Percentiles rank a stretch among this genome's conserved stretches.
Conservation (phyloP, 352 stramenopile species). For the Phytopythium cucurbitacearum region DNA sequence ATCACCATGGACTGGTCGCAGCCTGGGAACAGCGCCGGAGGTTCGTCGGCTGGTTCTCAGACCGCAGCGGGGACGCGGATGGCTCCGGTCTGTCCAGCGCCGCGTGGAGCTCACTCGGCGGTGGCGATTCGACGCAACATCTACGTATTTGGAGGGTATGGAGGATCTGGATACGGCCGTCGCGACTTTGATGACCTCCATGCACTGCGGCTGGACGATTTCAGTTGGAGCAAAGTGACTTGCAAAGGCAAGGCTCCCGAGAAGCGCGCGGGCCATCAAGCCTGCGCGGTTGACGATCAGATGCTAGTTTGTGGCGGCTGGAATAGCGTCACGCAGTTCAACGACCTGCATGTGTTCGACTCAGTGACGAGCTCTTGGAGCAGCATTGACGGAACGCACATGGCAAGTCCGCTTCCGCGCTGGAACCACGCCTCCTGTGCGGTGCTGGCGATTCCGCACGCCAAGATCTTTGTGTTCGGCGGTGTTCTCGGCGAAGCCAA, state of each 20-base stretch:
- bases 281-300: constrained; percentile 83
- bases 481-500: constrained; percentile 90
- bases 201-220: constrained; percentile 85
- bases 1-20: constrained; percentile 91
- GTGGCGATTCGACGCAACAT: constrained; percentile 80
- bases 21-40: constrained; percentile 3
- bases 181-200: constrained; percentile 95
- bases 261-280: constrained; percentile 91
- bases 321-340: constrained; percentile 94
- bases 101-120: constrained; percentile 88
- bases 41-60: constrained; percentile 1
- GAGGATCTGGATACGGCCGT: constrained; percentile 87
- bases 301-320: constrained; percentile 95
- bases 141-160: constrained; percentile 95
- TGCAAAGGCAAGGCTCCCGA: constrained; percentile 86
- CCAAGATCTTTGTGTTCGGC: constrained; percentile 97
- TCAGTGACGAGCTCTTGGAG: constrained; percentile 84
- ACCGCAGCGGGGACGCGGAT: constrained; percentile 11
- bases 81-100: constrained; percentile 48
- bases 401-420: constrained; percentile 74
- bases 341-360: constrained; percentile 94
- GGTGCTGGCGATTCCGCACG: constrained; percentile 93
- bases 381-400: constrained; percentile 66
- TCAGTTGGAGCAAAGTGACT: constrained; percentile 80
- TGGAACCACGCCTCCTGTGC: constrained; percentile 94